Percentiles rank a stretch among this genome's conserved stretches.
Evolutionary conservation across 176 grass and related monocot genomes (phyloP).

Genomic region (Ampelocalamus luodianensis): DNA sequence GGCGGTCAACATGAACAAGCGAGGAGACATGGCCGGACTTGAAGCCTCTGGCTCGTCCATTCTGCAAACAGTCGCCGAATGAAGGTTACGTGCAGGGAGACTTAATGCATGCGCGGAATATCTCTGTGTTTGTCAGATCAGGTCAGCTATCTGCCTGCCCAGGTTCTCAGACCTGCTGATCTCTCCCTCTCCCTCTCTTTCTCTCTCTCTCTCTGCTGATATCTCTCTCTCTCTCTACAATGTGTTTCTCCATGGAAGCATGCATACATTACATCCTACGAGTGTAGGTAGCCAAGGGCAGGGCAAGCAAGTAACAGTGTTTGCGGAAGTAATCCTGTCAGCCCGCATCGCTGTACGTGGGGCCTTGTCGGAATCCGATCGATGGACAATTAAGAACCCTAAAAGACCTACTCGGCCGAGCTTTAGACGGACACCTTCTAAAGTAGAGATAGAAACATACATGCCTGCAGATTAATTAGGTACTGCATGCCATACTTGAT

Average conservation of each 20-base stretch:
- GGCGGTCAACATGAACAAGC: slow-evolving; percentile 47
- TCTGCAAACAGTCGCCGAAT: slow-evolving; percentile 28
- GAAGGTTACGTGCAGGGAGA: slow-evolving; percentile 21
- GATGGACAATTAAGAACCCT: neutral
- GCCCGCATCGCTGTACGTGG: neutral
- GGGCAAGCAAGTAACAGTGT: slow-evolving; percentile 1
- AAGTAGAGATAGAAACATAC: neutral
- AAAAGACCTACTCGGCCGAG: neutral
- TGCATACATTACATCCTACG: slow-evolving; percentile 17
- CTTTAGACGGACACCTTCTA: neutral
- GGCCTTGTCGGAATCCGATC: slow-evolving; percentile 33
- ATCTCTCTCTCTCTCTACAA: neutral
- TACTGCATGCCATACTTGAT: neutral
- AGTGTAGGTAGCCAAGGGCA: neutral
- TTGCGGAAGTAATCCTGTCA: neutral
- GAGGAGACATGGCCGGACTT: slow-evolving; percentile 24
- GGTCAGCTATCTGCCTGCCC: neutral
- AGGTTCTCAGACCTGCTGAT: neutral
- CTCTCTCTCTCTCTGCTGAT: neutral
- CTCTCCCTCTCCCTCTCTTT: neutral
- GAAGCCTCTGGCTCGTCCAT: slow-evolving; percentile 40
- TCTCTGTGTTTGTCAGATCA: slow-evolving; percentile 42
- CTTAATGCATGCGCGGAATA: slow-evolving; percentile 44
- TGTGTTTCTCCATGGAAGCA: neutral
- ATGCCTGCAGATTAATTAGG: neutral